Evolutionary conservation across 75 land plant genomes (phyloP).

Genomic region (Sequoia sempervirens): DNA sequence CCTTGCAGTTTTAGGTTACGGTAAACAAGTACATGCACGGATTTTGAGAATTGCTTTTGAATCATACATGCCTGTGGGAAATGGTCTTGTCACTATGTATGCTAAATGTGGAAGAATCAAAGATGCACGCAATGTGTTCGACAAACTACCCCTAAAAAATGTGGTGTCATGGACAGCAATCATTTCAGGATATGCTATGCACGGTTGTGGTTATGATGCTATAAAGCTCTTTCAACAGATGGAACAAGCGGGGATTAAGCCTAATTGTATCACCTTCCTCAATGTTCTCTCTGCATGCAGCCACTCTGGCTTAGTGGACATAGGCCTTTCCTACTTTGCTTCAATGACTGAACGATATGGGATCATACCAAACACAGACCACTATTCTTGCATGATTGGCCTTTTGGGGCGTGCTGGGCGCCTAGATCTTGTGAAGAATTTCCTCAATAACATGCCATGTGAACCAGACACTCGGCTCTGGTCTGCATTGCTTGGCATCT

Average conservation of each 20-base stretch:
- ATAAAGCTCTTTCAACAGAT: constrained; percentile 7
- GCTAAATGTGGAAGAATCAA: constrained; percentile 20
- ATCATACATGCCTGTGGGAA: constrained; percentile 13
- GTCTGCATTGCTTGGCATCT: constrained; percentile 19
- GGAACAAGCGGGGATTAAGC: not conserved
- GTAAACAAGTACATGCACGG: constrained; percentile 16
- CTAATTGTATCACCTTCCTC: constrained; percentile 2
- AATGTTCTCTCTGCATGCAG: constrained; percentile 1
- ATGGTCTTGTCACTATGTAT: constrained; percentile 11
- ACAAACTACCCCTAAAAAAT: constrained; percentile 3
- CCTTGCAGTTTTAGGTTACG: constrained; percentile 5
- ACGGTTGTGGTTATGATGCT: constrained; percentile 5
- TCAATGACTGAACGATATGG: not conserved
- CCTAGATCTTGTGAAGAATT: constrained; percentile 13
- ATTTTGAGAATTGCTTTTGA: constrained; percentile 10
- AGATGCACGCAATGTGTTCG: constrained; percentile 21
- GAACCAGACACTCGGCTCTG: constrained; percentile 8
- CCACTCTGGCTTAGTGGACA: not conserved
- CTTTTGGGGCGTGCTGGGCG: constrained; percentile 7
- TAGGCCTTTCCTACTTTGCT: not conserved
- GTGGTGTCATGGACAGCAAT: constrained; percentile 21
- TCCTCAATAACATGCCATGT: constrained; percentile 20
- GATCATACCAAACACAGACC: not conserved
- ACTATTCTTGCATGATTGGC: constrained; percentile 5
- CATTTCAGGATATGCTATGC: constrained; percentile 10